Evolutionary conservation across 192 early-diverging fungal genomes (phyloP).

Genomic region (Phycomyces nitens): DNA sequence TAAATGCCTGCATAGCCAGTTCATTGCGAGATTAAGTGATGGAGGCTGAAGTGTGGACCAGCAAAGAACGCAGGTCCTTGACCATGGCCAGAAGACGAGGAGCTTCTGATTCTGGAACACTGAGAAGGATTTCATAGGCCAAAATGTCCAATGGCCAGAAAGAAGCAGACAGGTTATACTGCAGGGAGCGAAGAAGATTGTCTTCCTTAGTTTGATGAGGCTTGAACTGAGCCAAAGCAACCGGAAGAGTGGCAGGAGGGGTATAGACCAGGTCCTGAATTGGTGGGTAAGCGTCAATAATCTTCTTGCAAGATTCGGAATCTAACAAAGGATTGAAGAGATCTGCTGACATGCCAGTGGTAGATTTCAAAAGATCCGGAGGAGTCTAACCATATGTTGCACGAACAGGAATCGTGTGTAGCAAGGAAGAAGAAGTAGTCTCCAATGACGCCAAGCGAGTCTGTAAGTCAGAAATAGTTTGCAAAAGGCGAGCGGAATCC

Average conservation of each 20-base stretch:
- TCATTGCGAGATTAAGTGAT: background rate
- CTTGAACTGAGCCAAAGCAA: background rate
- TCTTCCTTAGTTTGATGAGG: background rate
- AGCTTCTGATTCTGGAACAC: background rate
- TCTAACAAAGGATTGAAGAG: background rate
- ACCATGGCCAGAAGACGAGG: background rate
- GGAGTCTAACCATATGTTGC: slow-evolving; percentile 5
- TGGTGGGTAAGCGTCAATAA: slow-evolving; percentile 8
- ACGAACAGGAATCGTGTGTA: background rate
- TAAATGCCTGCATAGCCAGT: background rate
- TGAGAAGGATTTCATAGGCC: background rate
- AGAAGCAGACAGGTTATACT: background rate
- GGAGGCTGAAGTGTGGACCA: background rate
- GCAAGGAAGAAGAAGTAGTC: no score
- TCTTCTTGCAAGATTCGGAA: background rate
- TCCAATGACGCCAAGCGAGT: no score
- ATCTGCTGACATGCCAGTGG: background rate
- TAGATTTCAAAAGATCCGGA: background rate
- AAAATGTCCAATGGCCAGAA: slow-evolving; percentile 4
- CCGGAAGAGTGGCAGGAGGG: background rate
- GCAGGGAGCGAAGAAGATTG: background rate
- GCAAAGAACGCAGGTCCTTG: no score
- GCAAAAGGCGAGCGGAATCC: no score
- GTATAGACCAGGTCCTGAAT: background rate
- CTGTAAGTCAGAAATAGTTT: no score